Conservation (phyloP, 805 yeast genomes). For the Wickerhamomyces chaumierensis region DNA sequence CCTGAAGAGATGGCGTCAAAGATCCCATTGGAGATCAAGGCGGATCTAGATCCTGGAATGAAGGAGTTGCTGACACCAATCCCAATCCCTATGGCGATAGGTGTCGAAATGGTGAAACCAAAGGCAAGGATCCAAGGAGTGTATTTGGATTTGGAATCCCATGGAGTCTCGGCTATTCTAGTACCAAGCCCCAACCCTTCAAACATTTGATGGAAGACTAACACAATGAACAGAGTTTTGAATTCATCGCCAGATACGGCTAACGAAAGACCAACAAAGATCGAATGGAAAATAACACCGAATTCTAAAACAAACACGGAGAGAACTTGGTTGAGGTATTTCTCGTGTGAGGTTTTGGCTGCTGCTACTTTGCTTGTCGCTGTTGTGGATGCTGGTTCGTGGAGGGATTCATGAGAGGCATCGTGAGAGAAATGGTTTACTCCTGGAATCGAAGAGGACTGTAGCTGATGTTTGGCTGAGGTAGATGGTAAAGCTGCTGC, state of each 20-base stretch:
- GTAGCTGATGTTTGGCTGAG: background rate
- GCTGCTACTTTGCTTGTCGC: too few relatives aligned
- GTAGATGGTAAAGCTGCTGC: too few relatives aligned
- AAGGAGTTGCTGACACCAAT: slow-evolving; percentile 58
- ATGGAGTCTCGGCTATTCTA: slow-evolving; percentile 45
- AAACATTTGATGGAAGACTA: slow-evolving; percentile 67
- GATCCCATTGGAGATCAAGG: slow-evolving; percentile 58
- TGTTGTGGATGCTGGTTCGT: too few relatives aligned
- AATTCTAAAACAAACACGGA: slow-evolving; percentile 56
- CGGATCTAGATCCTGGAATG: slow-evolving; percentile 43
- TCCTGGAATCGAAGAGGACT: slow-evolving; percentile 15
- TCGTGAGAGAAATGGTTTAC: slow-evolving; percentile 34
- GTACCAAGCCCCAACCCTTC: slow-evolving; percentile 84
- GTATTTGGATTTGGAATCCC: slow-evolving; percentile 23
- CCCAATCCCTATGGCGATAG: slow-evolving; percentile 70
- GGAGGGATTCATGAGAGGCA: slow-evolving; percentile 22
- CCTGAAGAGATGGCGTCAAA: slow-evolving; percentile 74
- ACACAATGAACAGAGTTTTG: slow-evolving; percentile 53
- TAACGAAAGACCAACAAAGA: slow-evolving; percentile 68
- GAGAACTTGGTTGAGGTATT: slow-evolving; percentile 44
- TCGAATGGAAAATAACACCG: slow-evolving; percentile 75
- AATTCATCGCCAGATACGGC: slow-evolving; percentile 78
- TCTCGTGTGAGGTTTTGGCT: slow-evolving; percentile 29
- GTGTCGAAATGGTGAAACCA: slow-evolving; percentile 49
- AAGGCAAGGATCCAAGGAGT: slow-evolving; percentile 48